Base-by-base conservation (phyloP, 73 alveolate species). In the Paramecium sexaurelia region DNA sequence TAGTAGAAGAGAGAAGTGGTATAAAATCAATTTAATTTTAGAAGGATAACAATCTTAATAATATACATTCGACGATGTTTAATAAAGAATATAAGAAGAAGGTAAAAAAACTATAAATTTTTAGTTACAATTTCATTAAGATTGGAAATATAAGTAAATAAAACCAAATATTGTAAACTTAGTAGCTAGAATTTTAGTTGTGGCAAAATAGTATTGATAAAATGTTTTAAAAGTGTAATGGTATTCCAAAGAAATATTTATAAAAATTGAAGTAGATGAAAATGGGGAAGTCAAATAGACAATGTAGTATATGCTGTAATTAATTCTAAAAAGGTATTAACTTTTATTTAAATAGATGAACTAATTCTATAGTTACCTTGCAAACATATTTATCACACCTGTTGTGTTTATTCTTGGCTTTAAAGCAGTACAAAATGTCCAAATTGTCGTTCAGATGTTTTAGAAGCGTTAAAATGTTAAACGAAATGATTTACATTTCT, bases 381-480 rank as follows among this genome's bases (percentile, higher is more conserved):
- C 33, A 61, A 37, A 11, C 93, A 86, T 61, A 86, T 86, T 7
- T 86, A 55, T 11, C 93, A 86, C 35, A 19, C 15, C 6, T 35
- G 22, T 29, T 86, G 93, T 26, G 85, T 47, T 17, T 40, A 86
- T 2, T 78, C 93, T 19, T 86, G 93, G 93, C 75, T 86, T 24
- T 24, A 86, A 8, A 35, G 26, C n/a, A 86, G 93, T 37, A 45
- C 87, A 19, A 39, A 67, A 15, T 86, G 93, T 61, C 93, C 93
- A 3, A 86, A 86, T 86, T 86, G 93, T n/a, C 33, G 93, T 27
- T 61, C 85, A 2, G 93, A 86, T 39, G 87, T 73, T 13, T 36
- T 73, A 32, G 87, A 33, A 7, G 87, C 36, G 6, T 39, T 73
- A 39, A 73, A 32, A 36, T 7, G 39, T 61, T 26, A 6, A 11